A percentile compares a stretch with the other conserved stretches of the same genome.
These are phyloP conservation scores for Apophysomyces sp. DNA, from an alignment of 371 early-diverging fungal species.

Conservation along the genomic window DNA sequence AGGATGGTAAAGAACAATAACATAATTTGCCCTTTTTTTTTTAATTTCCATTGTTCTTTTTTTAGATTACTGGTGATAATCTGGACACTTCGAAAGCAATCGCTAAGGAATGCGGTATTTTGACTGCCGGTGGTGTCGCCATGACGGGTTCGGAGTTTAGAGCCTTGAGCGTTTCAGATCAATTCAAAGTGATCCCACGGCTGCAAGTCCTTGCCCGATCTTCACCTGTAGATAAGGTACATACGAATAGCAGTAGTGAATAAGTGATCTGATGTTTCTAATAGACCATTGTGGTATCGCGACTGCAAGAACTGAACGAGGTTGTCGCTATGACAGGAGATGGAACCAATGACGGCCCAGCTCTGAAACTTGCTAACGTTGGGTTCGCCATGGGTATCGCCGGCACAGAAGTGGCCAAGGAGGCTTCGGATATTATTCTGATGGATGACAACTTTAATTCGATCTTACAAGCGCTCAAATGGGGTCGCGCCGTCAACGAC, in stretches of 20 bases:
- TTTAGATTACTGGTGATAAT: constrained; percentile 88
- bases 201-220: constrained; percentile 89
- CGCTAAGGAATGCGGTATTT: constrained; percentile 79
- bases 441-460: constrained; percentile 92
- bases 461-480: constrained; percentile 80
- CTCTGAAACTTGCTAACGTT: constrained; percentile 90
- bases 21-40: not conserved
- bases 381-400: constrained; percentile 95
- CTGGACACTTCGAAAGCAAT: constrained; percentile 81
- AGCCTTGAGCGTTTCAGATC: constrained; percentile 59
- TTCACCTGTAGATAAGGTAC: constrained; percentile 83
- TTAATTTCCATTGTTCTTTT: no score
- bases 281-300: constrained; percentile 70
- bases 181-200: constrained; percentile 69
- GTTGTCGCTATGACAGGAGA: constrained; percentile 83
- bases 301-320: constrained; percentile 66
- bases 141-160: constrained; percentile 89
- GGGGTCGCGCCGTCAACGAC: constrained; percentile 93
- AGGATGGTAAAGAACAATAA: constrained; percentile 69
- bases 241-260: not conserved
- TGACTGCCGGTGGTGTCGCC: constrained; percentile 70
- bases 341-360: constrained; percentile 95
- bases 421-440: constrained; percentile 87
- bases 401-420: constrained; percentile 93
- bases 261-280: not conserved